Base-by-base conservation (phyloP, 441 rosid species). In the Aleurites moluccanus region DNA sequence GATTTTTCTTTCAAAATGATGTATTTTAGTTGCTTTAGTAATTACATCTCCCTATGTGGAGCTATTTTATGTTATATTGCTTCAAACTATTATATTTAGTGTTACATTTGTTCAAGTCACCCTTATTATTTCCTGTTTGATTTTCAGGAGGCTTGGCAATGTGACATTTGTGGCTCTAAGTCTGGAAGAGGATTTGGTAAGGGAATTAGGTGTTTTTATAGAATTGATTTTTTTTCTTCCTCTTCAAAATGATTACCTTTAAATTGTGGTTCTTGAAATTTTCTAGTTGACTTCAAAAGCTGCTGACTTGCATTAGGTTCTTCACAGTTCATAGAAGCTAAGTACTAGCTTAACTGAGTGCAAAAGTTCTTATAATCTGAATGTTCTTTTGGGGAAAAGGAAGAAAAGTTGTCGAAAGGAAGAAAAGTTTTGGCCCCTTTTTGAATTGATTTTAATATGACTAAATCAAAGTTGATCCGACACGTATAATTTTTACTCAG, bases 181-280 rank as follows among this genome's bases (percentile, higher is more conserved):
- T 93, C 98, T 68, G 99, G 99, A 80, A 93, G 92, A 85, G 99
- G 99, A 61, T 96, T 96, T 83, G 99, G 99, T 96, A 90, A 89
- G 91, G 64, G 75, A 76, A 57, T 70, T 55, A 8, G 62, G 64
- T 74, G 52, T 38, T 35, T 33, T 65, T 33, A 16, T 69, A 20
- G 5, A 42, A 9, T 28, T 47, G 7, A 23, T 11, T 77, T 52
- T 74, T 47, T 66, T 15, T 45, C 30, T 30, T 62, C 6, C 0
- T 0, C 38, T 35, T 61, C 10, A 61, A 66, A 40, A 35, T 5
- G 56, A 56, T 53, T 35, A 44, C 33, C 25, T 18, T 67, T 63
- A 35, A 44, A 35, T 2, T 18, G 3, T 35, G 47, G 45, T 53
- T 42, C 55, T 27, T 66, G 49, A 30, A 28, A 69, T 72, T 45